Evolutionary conservation across 1,284 basidiomycete species (phyloP), one percentile per base, ranked within the genome.

Genomic region (Ustanciosporium gigantosporum): DNA sequence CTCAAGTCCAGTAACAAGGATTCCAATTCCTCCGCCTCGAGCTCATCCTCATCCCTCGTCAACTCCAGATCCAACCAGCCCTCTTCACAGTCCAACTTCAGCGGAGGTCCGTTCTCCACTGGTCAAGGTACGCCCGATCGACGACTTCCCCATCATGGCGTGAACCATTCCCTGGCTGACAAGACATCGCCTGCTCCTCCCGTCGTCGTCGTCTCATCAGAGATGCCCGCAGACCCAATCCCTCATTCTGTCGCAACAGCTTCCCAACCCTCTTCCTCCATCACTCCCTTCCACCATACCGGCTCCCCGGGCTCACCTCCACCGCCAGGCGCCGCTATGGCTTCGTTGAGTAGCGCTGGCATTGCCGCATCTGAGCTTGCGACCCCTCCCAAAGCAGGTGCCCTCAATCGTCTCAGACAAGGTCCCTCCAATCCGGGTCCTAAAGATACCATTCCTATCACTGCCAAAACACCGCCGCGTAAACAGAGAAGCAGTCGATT

Each of bases 401-500:
- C 65, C n/a, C 53, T 72, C 50, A 70, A 66, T 31, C 48, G 71
- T 21, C 47, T 73, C 36, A 53, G 61, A 29, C 70, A 65, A 46
- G 62, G 47, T 16, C 51, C 44, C 36, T 58, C 46, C 47, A 62
- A 44, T 35, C 34, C 38, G 21, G 71, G 58, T 17, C 62, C 75
- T 23, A 76, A 74, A 48, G 75, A 77, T 36, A 77, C 67, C 32
- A 73, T 77, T 27, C 74, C 74, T 25, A 64, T 71, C 45, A 68
- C 68, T 25, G 45, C 59, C 38, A 72, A 74, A 49, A 75, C 75
- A 29, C 73, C 75, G 25, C 75, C 75, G 34, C 57, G 75, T 29
- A 77, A 77, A 41, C 75, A 77, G 51, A 57, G 74, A 31, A 74
- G 71, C 50, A 72, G 68, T 76, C 86, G 95, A 52, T 97, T 98